Percentiles rank a stretch among this genome's conserved stretches.
Conservation (phyloP, 352 stramenopile species). For the Globisporangium paroecandrum region DNA sequence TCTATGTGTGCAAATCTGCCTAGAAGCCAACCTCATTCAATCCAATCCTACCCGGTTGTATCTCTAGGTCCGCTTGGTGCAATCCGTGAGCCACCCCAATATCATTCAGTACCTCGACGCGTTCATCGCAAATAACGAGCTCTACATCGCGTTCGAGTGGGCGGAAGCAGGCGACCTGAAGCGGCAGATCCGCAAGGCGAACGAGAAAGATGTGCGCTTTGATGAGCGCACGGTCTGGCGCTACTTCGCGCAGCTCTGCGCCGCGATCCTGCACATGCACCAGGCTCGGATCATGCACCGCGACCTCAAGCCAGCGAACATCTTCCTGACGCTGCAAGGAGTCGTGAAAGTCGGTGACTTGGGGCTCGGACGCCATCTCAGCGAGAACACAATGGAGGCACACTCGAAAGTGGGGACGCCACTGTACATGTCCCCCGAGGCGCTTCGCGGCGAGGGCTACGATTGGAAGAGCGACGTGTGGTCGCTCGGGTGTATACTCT, state of each 20-base stretch:
- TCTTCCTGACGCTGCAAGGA: conserved; percentile 90
- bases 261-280: conserved; percentile 87
- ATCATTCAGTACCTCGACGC: conserved; percentile 92
- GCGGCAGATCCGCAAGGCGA: conserved; percentile 89
- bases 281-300: conserved; percentile 91
- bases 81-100: conserved; percentile 87
- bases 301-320: conserved; percentile 94
- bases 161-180: conserved; percentile 92
- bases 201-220: conserved; percentile 79
- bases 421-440: conserved; percentile 93
- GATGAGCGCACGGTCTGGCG: conserved; percentile 93
- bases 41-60: conserved; percentile 8
- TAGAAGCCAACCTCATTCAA: background rate
- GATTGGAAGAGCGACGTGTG: conserved; percentile 96
- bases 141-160: conserved; percentile 94
- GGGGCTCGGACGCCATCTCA: conserved; percentile 71
- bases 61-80: conserved; percentile 74
- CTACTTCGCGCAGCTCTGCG: conserved; percentile 90
- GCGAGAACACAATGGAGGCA: conserved; percentile 77
- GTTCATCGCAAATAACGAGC: conserved; percentile 88
- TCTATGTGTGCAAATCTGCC: background rate
- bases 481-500: conserved; percentile 94
- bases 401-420: conserved; percentile 92
- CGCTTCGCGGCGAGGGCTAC: conserved; percentile 91
- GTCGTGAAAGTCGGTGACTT: conserved; percentile 89